Conservation (phyloP, 2,329 filamentous ascomycete species). For the Botrytis medusae region DNA sequence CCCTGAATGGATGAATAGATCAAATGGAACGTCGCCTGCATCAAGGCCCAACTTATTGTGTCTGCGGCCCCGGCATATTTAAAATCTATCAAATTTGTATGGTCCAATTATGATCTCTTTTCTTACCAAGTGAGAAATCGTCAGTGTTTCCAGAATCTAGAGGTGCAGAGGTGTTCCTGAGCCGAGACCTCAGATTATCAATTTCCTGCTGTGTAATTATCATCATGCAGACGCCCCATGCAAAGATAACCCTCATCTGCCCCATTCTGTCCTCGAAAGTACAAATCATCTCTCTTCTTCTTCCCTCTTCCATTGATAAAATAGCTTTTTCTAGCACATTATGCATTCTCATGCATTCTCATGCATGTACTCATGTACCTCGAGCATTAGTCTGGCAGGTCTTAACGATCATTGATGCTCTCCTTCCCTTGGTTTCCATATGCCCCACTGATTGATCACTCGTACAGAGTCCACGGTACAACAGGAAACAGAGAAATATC, state of each 20-base stretch:
- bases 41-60: background rate
- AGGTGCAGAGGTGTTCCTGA: constrained; percentile 17
- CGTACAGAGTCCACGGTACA: constrained; percentile 5
- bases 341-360: constrained; percentile 5
- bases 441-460: constrained; percentile 17
- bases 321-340: background rate
- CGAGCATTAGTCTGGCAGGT: constrained; percentile 10
- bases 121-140: background rate
- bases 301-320: constrained; percentile 11
- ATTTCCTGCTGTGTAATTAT: constrained; percentile 7
- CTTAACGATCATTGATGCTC: constrained; percentile 7
- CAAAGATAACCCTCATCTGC: constrained; percentile 5
- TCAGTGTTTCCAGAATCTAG: constrained; percentile 10
- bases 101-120: background rate
- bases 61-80: constrained; percentile 16
- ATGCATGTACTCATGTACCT: background rate
- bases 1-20: constrained; percentile 13
- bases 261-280: background rate
- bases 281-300: constrained; percentile 21
- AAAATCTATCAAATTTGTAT: background rate
- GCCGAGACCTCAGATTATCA: constrained; percentile 17
- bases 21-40: constrained; percentile 17
- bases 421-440: background rate
- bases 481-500: constrained; percentile 10
- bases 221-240: constrained; percentile 14